Evolutionary conservation across 179 eudicot genomes (phyloP).

Genomic region (Gypsophila paniculata): DNA sequence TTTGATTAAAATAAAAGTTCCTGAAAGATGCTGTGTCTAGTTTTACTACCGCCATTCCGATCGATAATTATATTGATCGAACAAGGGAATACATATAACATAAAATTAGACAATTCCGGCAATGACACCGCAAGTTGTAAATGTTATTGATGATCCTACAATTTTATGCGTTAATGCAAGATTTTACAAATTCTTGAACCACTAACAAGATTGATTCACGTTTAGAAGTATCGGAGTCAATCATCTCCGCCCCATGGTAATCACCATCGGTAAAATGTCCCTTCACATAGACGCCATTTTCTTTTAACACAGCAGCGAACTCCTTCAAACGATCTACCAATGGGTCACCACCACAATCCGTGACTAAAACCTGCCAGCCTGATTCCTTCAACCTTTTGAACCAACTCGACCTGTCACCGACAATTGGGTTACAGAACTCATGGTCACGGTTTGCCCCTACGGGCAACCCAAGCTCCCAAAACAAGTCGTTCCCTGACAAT

Average conservation of each 20-base stretch:
- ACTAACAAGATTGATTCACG: slow-evolving; percentile 19
- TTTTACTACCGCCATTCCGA: too few species aligned
- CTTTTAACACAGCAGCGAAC: slow-evolving; percentile 32
- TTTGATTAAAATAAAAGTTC: background rate
- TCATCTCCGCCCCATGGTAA: slow-evolving; percentile 36
- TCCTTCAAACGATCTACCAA: slow-evolving; percentile 35
- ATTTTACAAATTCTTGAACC: slow-evolving; percentile 20
- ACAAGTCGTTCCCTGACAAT: slow-evolving; percentile 30
- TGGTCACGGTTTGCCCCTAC: slow-evolving; percentile 41
- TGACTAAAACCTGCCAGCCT: slow-evolving; percentile 36
- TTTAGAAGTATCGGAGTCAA: slow-evolving; percentile 23
- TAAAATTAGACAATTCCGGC: too few species aligned
- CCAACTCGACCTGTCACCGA: slow-evolving; percentile 13
- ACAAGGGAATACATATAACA: too few species aligned
- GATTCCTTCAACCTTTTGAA: slow-evolving; percentile 26
- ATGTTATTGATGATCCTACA: background rate
- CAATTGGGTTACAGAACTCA: slow-evolving; percentile 38
- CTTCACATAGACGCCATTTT: slow-evolving; percentile 28
- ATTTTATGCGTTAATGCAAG: background rate
- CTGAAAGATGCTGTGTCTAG: background rate
- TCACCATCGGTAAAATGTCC: slow-evolving; percentile 37
- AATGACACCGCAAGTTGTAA: too few species aligned
- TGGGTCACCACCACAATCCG: slow-evolving; percentile 46
- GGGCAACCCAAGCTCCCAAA: slow-evolving; percentile 47
- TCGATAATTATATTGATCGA: too few species aligned